Evolutionary conservation across 2,329 filamentous ascomycete genomes (phyloP), one percentile per base, ranked within the genome.

Genomic region (Talaromyces sp.): DNA sequence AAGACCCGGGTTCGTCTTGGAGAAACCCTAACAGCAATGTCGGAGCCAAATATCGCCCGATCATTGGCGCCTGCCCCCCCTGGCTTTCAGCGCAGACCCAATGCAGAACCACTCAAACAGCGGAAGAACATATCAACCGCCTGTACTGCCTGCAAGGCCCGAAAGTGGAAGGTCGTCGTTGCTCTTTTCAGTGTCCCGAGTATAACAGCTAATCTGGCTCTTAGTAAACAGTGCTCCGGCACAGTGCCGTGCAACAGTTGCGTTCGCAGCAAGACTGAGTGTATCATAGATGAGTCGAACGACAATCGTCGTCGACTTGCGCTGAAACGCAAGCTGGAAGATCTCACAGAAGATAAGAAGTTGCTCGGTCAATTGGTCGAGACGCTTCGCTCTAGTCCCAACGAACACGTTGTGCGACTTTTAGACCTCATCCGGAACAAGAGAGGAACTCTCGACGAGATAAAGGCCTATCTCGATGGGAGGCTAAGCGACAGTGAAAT

Each of bases 201-300:
- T 23, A 35, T 5, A n/a, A 21, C 31, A 31, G 50, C 61, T 63
- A 60, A 63, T 40, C 11, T 25, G 25, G 11, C 16, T 39, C 6
- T 70, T 76, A 74, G 39, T 77, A 76, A 61, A 82, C 48, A 69
- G 69, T 71, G 63, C 67, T 62, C 62, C 56, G 68, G 70, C 46
- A 65, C 66, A 5, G 40, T 59, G 2, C 68, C 70, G 4, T 72
- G 71, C 62, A 61, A 66, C 7, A 66, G 64, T 14, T 73, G 71
- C 56, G 48, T 57, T 31, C 62, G 62, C n/a, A 65, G 58, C 25
- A 63, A 68, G 28, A 66, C 63, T 5, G 56, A 55, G 9, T 73
- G 71, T 62, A 59, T 66, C 16, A 66, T 70, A 58, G 67, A 71
- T 39, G 63, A 66, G 40, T 61, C 64, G 8, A 65, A 59, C 12